Percentiles rank a stretch among this genome's conserved stretches.
Conservation (phyloP, 2,329 filamentous ascomycete genomes). For the Fusarium nodosum region DNA sequence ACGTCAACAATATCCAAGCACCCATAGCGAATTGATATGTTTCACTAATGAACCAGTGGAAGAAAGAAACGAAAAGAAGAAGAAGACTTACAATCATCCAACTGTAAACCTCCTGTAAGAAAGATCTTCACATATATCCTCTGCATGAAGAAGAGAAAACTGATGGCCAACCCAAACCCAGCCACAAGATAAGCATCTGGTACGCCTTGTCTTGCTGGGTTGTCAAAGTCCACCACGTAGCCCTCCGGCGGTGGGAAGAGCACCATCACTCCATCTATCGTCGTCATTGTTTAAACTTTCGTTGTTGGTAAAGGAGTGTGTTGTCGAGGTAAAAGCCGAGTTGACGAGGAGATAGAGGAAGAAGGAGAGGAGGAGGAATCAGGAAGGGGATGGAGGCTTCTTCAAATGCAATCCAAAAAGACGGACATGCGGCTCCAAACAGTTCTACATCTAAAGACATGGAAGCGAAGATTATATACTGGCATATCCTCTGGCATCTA, state of each 20-base stretch:
- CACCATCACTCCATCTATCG: constrained; percentile 32
- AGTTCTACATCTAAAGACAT: background rate
- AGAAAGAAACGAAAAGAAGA: background rate
- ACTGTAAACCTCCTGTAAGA: constrained; percentile 40
- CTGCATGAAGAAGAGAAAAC: constrained; percentile 46
- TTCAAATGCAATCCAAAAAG: constrained; percentile 8
- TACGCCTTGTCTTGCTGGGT: constrained; percentile 49
- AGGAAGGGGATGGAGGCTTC: constrained; percentile 3
- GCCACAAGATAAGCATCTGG: constrained; percentile 43
- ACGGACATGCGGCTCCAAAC: background rate
- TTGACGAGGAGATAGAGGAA: too few relatives aligned
- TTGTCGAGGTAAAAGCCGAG: background rate
- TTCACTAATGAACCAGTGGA: constrained; percentile 3
- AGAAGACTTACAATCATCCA: constrained; percentile 48
- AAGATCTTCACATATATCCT: constrained; percentile 48
- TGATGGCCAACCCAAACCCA: constrained; percentile 39
- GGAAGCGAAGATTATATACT: constrained; percentile 1
- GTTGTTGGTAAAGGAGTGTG: constrained; percentile 3
- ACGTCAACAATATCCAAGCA: background rate
- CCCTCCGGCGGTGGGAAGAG: constrained; percentile 48
- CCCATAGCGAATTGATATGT: constrained; percentile 1
- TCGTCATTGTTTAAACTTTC: constrained; percentile 30
- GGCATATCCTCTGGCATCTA: background rate
- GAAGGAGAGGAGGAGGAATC: background rate
- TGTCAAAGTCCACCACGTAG: constrained; percentile 54